Conservation (phyloP, 768 basidiomycete species). For the Mycena olivaceomarginata region DNA sequence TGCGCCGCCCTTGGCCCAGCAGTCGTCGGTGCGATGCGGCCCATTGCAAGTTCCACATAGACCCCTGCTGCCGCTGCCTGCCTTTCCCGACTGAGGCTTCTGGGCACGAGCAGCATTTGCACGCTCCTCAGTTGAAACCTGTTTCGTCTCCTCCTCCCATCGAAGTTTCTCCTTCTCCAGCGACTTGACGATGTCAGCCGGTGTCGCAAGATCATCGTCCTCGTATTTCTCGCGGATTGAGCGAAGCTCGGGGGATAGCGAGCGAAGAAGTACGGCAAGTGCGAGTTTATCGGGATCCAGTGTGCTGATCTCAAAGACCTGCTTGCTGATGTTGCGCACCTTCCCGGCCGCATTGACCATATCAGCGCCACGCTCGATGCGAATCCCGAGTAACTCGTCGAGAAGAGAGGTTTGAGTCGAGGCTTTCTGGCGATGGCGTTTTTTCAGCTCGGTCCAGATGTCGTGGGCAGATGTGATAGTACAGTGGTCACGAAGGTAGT, state of each 20-base stretch:
- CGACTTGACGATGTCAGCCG: too few relatives aligned
- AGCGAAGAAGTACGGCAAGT: conserved; percentile 37
- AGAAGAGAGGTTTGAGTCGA: conserved; percentile 44
- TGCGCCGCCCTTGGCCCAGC: conserved; percentile 14
- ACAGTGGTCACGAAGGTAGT: background rate
- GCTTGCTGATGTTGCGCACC: too few relatives aligned
- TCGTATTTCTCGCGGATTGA: too few relatives aligned
- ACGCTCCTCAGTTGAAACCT: background rate
- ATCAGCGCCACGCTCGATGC: conserved; percentile 8
- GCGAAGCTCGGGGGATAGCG: too few relatives aligned
- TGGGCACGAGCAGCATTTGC: background rate
- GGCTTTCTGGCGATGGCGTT: conserved; percentile 43
- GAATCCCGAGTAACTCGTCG: conserved; percentile 34
- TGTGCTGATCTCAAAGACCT: conserved; percentile 1
- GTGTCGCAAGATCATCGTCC: too few relatives aligned
- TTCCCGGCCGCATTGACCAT: too few relatives aligned
- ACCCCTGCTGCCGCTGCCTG: too few relatives aligned
- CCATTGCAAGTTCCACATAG: background rate
- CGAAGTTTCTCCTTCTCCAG: too few relatives aligned
- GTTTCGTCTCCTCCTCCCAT: conserved; percentile 9
- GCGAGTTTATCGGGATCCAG: conserved; percentile 38
- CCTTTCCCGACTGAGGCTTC: too few relatives aligned
- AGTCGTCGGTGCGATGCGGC: background rate
- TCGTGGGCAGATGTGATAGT: background rate
- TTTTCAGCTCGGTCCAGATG: too few relatives aligned